A percentile compares a stretch with the other conserved stretches of the same genome.
phyloP scores from a whole-genome alignment of 1,284 basidiomycete species.

The Peniophora sp. region DNA sequence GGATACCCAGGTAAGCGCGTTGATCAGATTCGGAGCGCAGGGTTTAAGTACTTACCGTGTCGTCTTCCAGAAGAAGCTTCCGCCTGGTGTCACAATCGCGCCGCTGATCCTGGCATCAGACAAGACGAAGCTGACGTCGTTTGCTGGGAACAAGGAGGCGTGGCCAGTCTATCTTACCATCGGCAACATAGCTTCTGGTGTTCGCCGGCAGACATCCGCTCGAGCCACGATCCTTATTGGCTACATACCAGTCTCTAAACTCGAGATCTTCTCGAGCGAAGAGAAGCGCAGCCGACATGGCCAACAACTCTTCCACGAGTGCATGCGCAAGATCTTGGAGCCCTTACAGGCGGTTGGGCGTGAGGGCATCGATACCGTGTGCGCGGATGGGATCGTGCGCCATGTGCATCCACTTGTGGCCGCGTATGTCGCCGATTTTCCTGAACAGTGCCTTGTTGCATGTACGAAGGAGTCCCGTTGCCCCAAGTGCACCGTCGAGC shows the following conservation, averaged over 20 bases:
- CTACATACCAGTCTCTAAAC: slow-evolving; percentile 18
- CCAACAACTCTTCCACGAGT: slow-evolving; percentile 20
- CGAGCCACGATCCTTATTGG: slow-evolving; percentile 18
- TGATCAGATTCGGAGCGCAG: not conserved
- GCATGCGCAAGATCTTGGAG: slow-evolving; percentile 16
- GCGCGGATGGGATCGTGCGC: slow-evolving; percentile 15
- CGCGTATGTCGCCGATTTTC: slow-evolving; percentile 17
- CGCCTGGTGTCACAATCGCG: slow-evolving; percentile 11
- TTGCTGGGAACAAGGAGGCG: slow-evolving; percentile 14
- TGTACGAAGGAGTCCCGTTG: slow-evolving; percentile 14
- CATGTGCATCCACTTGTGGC: slow-evolving; percentile 16
- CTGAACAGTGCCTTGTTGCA: slow-evolving; percentile 17
- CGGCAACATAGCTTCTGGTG: slow-evolving; percentile 11
- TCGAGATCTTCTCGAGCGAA: slow-evolving; percentile 13
- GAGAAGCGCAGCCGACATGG: slow-evolving; percentile 5
- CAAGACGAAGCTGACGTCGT: slow-evolving; percentile 13
- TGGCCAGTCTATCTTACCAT: slow-evolving; percentile 19
- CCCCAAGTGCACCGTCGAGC: slow-evolving; percentile 11
- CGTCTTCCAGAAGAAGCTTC: slow-evolving; percentile 8
- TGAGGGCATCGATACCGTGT: slow-evolving; percentile 15
- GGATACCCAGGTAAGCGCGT: slow-evolving; percentile 15
- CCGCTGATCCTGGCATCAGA: slow-evolving; percentile 15
- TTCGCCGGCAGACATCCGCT: slow-evolving; percentile 12
- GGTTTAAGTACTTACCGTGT: not conserved
- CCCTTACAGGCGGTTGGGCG: slow-evolving; percentile 14